Evolutionary conservation across 2,329 filamentous ascomycete species (phyloP).

Genomic region (Trichophyton benhamiae): DNA sequence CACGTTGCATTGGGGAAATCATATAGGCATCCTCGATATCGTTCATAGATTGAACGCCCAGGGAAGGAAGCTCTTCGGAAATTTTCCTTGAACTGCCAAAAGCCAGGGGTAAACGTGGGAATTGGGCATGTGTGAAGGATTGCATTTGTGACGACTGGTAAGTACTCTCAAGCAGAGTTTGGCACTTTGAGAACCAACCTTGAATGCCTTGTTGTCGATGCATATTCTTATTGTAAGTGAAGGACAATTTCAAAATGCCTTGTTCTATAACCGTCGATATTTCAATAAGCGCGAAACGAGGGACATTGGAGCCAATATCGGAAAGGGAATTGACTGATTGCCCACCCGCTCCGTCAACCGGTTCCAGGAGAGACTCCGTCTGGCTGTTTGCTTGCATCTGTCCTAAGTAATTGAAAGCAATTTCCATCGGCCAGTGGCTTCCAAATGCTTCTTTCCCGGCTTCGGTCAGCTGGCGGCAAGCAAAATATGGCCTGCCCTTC

Average conservation of each 20-base stretch:
- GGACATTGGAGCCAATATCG: constrained; percentile 9
- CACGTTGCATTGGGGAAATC: constrained; percentile 28
- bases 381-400: constrained; percentile 34
- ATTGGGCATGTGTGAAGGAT: neutral
- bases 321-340: constrained; percentile 12
- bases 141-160: neutral
- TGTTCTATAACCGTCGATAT: constrained; percentile 10
- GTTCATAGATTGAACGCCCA: constrained; percentile 8
- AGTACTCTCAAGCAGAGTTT: constrained; percentile 7
- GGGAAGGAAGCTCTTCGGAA: constrained; percentile 5
- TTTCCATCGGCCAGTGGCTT: constrained; percentile 33
- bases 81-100: constrained; percentile 9
- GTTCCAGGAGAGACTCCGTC: constrained; percentile 27
- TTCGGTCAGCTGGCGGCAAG: constrained; percentile 19
- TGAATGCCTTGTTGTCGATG: constrained; percentile 7
- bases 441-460: constrained; percentile 19
- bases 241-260: constrained; percentile 8
- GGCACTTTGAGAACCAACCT: constrained; percentile 9
- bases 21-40: constrained; percentile 27
- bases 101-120: constrained; percentile 10
- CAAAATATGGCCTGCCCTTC: constrained; percentile 27
- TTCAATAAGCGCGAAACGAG: constrained; percentile 11
- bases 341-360: constrained; percentile 8
- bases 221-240: constrained; percentile 10
- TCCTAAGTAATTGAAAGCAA: constrained; percentile 33